These are phyloP conservation scores for Lasiodiplodia gonubiensis DNA, from an alignment of 2,329 filamentous ascomycete species.

Conservation along the genomic window DNA sequence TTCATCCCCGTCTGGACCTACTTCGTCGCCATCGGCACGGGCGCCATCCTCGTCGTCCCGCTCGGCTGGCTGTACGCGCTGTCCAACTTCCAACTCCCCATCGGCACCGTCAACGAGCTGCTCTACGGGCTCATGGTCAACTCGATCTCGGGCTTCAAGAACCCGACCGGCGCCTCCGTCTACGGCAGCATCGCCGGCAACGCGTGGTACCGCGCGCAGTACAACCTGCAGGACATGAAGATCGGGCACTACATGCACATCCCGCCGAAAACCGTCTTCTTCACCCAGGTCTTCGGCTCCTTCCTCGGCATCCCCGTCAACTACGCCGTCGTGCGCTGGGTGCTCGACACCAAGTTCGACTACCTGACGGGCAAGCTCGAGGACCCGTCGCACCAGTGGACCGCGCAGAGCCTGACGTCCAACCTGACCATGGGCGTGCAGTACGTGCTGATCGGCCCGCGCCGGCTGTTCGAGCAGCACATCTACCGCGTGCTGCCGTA, in stretches of 20 bases:
- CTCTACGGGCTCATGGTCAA: slow-evolving; percentile 66
- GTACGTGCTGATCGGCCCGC: slow-evolving; percentile 63
- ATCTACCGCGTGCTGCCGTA: slow-evolving; percentile 59
- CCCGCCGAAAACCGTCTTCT: slow-evolving; percentile 64
- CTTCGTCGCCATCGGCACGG: slow-evolving; percentile 62
- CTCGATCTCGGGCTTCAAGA: slow-evolving; percentile 56
- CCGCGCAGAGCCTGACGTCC: slow-evolving; percentile 59
- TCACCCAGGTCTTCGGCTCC: slow-evolving; percentile 65
- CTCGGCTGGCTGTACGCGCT: slow-evolving; percentile 66
- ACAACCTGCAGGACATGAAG: slow-evolving; percentile 63
- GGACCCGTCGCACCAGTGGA: slow-evolving; percentile 67
- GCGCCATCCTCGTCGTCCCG: slow-evolving; percentile 62
- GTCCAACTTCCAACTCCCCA: slow-evolving; percentile 61
- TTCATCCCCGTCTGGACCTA: slow-evolving; percentile 67
- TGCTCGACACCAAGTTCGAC: slow-evolving; percentile 62
- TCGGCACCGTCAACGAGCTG: slow-evolving; percentile 65
- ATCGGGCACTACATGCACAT: slow-evolving; percentile 70
- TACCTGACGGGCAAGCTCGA: slow-evolving; percentile 58
- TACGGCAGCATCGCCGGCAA: slow-evolving; percentile 67
- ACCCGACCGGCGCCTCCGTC: slow-evolving; percentile 63
- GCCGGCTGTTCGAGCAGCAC: slow-evolving; percentile 55
- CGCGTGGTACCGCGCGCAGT: slow-evolving; percentile 65
- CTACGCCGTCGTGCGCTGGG: slow-evolving; percentile 66
- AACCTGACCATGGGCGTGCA: slow-evolving; percentile 63
- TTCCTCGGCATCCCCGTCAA: slow-evolving; percentile 66